Conservation (phyloP, 495 filamentous ascomycete genomes). For the Xylaria cubensis region DNA sequence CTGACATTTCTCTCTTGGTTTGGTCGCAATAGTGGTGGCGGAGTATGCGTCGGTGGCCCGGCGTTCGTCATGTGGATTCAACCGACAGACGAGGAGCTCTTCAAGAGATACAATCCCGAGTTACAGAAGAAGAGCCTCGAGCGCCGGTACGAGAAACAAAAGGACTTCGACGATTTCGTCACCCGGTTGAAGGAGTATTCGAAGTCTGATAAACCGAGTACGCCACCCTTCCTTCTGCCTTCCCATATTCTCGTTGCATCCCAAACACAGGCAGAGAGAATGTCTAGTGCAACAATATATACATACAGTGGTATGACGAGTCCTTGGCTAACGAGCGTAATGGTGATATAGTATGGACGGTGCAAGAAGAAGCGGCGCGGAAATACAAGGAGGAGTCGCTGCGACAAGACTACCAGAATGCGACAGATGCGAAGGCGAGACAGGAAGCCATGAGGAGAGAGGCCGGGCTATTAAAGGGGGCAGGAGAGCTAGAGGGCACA, state of each 20-base stretch:
- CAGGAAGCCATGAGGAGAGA: constrained; percentile 65
- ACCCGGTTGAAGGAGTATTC: constrained; percentile 82
- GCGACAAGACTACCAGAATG: constrained; percentile 57
- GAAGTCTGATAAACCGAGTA: constrained; percentile 84
- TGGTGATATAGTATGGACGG: constrained; percentile 66
- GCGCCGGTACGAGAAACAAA: constrained; percentile 70
- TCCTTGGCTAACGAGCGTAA: constrained; percentile 18
- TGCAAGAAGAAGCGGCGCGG: constrained; percentile 68
- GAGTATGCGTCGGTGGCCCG: constrained; percentile 81
- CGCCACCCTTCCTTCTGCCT: constrained; percentile 20
- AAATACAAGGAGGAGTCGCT: constrained; percentile 58
- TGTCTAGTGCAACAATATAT: background rate
- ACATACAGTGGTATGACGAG: background rate
- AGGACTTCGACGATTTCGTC: constrained; percentile 91
- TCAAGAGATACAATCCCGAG: constrained; percentile 91
- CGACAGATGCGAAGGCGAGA: constrained; percentile 66
- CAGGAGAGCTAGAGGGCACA: constrained; percentile 15
- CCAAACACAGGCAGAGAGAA: background rate
- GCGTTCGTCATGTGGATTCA: constrained; percentile 79
- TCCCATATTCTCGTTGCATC: background rate
- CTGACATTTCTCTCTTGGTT: constrained; percentile 30
- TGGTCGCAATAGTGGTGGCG: constrained; percentile 62
- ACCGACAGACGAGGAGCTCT: constrained; percentile 90
- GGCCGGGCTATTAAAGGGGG: constrained; percentile 41
- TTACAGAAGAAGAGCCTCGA: constrained; percentile 83